These are phyloP conservation scores for sorghum (Sorghum bicolor) DNA, from an alignment of 176 grass and related monocot genomes.

Conservation along the genomic window Sorghum_bicolor_NCBIv3 NC_012875.2:48854501-48855000, in stretches of 20 bases:
- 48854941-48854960: constrained; percentile 46
- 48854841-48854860: constrained; percentile 21
- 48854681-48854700: constrained; percentile 58
- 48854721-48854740: constrained; percentile 44
- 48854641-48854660: constrained; percentile 61
- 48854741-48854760: constrained; percentile 47
- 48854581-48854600: constrained; percentile 74
- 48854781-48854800: constrained; percentile 19
- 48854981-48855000: constrained; percentile 38
- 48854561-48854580: constrained; percentile 58
- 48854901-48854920: not conserved
- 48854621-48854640: constrained; percentile 61
- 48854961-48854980: constrained; percentile 35
- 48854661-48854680: constrained; percentile 49
- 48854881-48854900: not conserved
- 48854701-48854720: constrained; percentile 56
- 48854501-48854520: constrained; percentile 59
- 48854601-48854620: constrained; percentile 50
- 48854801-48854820: constrained; percentile 59
- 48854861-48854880: not conserved
- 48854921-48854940: constrained; percentile 31
- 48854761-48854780: constrained; percentile 55
- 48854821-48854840: constrained; percentile 54
- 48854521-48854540: constrained; percentile 46
- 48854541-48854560: constrained; percentile 46